Conservation (phyloP, 2,329 filamentous ascomycete species). For the Fusarium incarnatum region DNA sequence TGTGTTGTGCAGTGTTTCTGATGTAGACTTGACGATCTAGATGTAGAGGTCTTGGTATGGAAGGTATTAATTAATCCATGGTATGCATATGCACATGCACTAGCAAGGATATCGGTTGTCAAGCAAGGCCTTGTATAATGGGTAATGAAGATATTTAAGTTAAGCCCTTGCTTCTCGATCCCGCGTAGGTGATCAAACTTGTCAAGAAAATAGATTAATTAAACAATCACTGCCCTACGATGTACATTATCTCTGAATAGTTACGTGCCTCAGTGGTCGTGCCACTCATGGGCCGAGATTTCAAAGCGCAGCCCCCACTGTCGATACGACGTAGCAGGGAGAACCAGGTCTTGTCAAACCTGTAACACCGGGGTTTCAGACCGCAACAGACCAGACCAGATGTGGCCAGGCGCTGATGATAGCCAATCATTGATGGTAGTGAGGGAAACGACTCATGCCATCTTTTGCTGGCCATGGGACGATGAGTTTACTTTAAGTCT, state of each 20-base stretch:
- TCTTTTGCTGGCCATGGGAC: conserved; percentile 9
- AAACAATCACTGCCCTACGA: not conserved
- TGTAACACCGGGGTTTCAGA: conserved; percentile 46
- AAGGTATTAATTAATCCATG: not conserved
- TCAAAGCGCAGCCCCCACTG: conserved; percentile 12
- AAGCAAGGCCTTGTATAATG: not conserved
- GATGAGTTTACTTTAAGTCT: not conserved
- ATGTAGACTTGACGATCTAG: no score
- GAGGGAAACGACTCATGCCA: conserved; percentile 13
- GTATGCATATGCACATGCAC: not conserved
- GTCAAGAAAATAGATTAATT: not conserved
- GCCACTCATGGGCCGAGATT: conserved; percentile 25
- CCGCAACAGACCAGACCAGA: conserved; percentile 20
- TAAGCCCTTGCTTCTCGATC: conserved; percentile 1
- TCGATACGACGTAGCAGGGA: conserved; percentile 35
- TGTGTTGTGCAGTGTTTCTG: not conserved
- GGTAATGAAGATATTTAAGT: not conserved
- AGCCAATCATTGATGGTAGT: conserved; percentile 22
- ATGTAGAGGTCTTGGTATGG: not conserved
- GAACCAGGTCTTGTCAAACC: conserved; percentile 40
- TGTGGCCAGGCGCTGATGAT: not conserved
- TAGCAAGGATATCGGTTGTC: not conserved
- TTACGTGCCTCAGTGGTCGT: conserved; percentile 7
- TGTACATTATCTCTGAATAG: conserved; percentile 6
- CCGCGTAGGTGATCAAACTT: not conserved